Percentiles rank a stretch among this genome's conserved stretches.
phyloP scores from a whole-genome alignment of 1,139 yeast species.

The Geotrichum candidum region DNA sequence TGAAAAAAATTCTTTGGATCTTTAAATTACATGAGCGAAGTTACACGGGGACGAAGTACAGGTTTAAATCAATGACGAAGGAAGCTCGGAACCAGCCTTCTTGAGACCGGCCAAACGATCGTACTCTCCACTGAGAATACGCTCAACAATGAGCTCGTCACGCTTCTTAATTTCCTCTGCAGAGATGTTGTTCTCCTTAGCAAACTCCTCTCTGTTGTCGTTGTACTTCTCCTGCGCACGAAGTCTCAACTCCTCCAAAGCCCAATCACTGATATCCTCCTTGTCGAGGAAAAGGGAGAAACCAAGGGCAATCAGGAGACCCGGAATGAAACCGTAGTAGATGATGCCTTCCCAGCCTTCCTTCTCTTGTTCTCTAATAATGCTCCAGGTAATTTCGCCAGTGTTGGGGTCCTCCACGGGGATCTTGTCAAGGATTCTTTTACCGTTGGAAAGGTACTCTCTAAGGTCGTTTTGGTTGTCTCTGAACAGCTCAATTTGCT shows the following conservation, averaged over 20 bases:
- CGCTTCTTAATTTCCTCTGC: constrained; percentile 58
- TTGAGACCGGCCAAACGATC: constrained; percentile 70
- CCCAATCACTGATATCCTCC: constrained; percentile 58
- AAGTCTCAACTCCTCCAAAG: constrained; percentile 72
- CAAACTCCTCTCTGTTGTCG: constrained; percentile 48
- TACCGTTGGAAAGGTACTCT: constrained; percentile 50
- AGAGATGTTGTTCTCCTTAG: constrained; percentile 50
- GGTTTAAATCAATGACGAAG: constrained; percentile 32
- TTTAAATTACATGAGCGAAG: not conserved
- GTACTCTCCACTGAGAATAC: constrained; percentile 79
- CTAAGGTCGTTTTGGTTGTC: constrained; percentile 61
- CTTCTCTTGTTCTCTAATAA: constrained; percentile 67
- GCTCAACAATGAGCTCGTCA: constrained; percentile 74
- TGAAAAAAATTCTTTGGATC: not conserved
- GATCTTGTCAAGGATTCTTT: constrained; percentile 73
- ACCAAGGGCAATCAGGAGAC: constrained; percentile 43
- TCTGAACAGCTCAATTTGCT: constrained; percentile 53
- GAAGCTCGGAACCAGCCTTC: constrained; percentile 40
- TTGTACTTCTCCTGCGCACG: constrained; percentile 69
- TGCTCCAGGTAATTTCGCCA: constrained; percentile 75
- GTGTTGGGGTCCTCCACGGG: constrained; percentile 76
- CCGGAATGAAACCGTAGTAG: constrained; percentile 69
- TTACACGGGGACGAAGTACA: not conserved
- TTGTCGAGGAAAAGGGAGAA: constrained; percentile 45
- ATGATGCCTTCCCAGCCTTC: constrained; percentile 83